Conservation (phyloP, 2,329 filamentous ascomycete species). For the Pseudogymnoascus sp. region DNA sequence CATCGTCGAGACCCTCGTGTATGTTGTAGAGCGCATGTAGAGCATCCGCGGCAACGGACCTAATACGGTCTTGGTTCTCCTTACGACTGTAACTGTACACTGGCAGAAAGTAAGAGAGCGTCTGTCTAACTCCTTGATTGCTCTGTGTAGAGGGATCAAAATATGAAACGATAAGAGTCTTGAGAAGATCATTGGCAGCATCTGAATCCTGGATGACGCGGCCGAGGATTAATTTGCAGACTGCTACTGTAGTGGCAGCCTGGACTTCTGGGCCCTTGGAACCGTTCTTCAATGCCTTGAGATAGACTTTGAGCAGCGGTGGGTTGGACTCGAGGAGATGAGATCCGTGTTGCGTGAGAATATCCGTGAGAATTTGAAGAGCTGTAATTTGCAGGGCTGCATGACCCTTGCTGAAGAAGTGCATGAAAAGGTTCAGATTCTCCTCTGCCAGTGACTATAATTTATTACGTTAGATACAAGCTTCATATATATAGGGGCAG, state of each 20-base stretch:
- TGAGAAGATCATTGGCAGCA: conserved; percentile 66
- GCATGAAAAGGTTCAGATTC: conserved; percentile 87
- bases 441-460: conserved; percentile 72
- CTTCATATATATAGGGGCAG: not conserved
- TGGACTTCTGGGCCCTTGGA: conserved; percentile 67
- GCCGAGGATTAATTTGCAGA: conserved; percentile 80
- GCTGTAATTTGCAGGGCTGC: conserved; percentile 83
- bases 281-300: conserved; percentile 69
- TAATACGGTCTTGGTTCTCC: conserved; percentile 79
- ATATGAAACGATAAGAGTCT: conserved; percentile 76
- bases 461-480: conserved; percentile 13
- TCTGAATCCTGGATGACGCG: conserved; percentile 64
- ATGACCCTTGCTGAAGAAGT: conserved; percentile 92
- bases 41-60: conserved; percentile 62
- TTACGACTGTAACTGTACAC: conserved; percentile 84
- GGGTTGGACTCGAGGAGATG: conserved; percentile 63
- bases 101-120: conserved; percentile 86
- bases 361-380: conserved; percentile 86
- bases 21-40: conserved; percentile 69
- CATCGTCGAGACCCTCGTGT: conserved; percentile 65
- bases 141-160: conserved; percentile 76
- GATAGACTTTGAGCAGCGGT: conserved; percentile 74
- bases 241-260: conserved; percentile 69
- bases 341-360: conserved; percentile 80
- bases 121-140: conserved; percentile 79